Evolutionary conservation across 257 asterid genomes (phyloP), one percentile per base, ranked within the genome.

Genomic region (Handroanthus guayacan): DNA sequence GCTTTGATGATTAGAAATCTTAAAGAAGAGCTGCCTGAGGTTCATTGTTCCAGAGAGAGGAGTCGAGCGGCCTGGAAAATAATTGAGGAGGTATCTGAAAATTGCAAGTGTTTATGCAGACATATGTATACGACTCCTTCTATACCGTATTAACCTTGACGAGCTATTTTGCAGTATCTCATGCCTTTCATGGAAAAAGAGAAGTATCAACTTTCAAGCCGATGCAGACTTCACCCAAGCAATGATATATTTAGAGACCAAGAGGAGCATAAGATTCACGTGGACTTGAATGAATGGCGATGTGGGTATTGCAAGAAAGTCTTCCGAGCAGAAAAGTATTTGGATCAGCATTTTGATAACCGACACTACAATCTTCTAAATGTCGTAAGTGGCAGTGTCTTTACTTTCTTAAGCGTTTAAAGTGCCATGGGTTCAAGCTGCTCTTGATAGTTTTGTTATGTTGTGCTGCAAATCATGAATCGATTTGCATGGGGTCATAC

Each of bases 31-130:
- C 87, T 78, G 7, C 79, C 78, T 20, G 97, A 92, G 86, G 84
- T 92, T 80, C 99, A 94, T 87, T 94, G 99, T 77, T 94, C 99
- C 47, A 80, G 99, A 83, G 99, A 92, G 81, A 88, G 99, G 88
- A 92, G 99, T 78, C 91, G 95, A 45, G 91, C 91, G 37, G 99
- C 97, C 13, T 89, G 96, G 94, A 88, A 83, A 67, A 84, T 90
- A 54, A 82, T 89, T 67, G 91, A 94, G 64, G 91, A 92, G 95
- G 99, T 94, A 86, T 62, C 18, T 43, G 38, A 41, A 68, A 44
- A 31, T 37, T 62, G 48, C 10, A 74, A 31, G 3, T 54, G 9
- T 44, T 62, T 58, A 5, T 71, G 50, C 45, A n/a, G 39, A 71
- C 68, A 72, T 34, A 8, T 69, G 39, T 36, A 12, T n/a, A 76